phyloP scores from a whole-genome alignment of 2,329 filamentous ascomycete genomes.

The Claviceps citrina region DNA sequence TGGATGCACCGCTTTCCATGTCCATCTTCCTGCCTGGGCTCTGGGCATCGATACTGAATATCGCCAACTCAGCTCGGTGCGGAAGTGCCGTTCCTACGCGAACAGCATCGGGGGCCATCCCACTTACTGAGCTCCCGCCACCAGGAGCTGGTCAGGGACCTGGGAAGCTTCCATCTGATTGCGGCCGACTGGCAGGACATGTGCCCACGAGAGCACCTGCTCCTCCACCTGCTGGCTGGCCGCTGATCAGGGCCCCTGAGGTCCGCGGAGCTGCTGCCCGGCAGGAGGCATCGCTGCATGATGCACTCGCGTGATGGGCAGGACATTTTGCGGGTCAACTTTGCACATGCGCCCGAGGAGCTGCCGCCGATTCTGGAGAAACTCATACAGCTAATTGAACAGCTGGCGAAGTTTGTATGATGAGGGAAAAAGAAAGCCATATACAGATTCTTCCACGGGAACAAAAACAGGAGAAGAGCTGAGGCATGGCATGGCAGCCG shows the following conservation, averaged over 20 bases:
- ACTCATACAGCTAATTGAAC: slow-evolving; percentile 45
- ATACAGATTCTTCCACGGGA: too few species aligned
- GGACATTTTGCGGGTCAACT: slow-evolving; percentile 40
- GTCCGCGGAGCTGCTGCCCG: slow-evolving; percentile 15
- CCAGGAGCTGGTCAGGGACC: slow-evolving; percentile 44
- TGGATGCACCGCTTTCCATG: slow-evolving; percentile 42
- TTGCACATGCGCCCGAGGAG: slow-evolving; percentile 23
- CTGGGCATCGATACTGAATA: slow-evolving; percentile 52
- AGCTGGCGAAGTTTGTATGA: too few species aligned
- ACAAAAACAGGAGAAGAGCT: too few species aligned
- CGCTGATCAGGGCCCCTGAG: slow-evolving; percentile 29
- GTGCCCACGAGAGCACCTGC: slow-evolving; percentile 29
- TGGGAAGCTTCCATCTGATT: slow-evolving; percentile 32
- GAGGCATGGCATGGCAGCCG: too few species aligned
- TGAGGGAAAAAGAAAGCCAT: too few species aligned
- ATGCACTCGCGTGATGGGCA: slow-evolving; percentile 41
- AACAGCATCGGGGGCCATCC: slow-evolving; percentile 23
- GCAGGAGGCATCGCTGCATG: slow-evolving; percentile 30
- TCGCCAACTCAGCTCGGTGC: slow-evolving; percentile 40
- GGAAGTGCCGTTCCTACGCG: slow-evolving; percentile 31
- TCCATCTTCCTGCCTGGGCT: slow-evolving; percentile 49
- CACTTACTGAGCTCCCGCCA: slow-evolving; percentile 39
- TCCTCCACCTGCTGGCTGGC: slow-evolving; percentile 41
- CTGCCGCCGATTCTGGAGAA: slow-evolving; percentile 52
- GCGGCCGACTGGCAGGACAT: slow-evolving; percentile 28